Evolutionary conservation across 73 alveolate genomes (phyloP).

Genomic region (Paramecium caudatum): DNA sequence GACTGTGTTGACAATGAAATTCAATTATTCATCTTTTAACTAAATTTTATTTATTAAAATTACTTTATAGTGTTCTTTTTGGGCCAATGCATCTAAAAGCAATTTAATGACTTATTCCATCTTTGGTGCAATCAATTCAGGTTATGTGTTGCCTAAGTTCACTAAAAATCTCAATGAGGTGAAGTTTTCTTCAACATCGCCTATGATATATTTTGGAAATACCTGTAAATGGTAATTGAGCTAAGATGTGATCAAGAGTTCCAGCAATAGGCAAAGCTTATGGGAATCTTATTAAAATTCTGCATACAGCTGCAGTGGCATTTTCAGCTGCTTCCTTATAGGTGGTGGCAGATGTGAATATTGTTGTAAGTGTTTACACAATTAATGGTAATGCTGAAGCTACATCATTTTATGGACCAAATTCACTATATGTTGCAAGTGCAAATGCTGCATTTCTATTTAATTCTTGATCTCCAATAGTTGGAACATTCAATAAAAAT

Average conservation of each 20-base stretch:
- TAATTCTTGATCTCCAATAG: conserved; percentile 73
- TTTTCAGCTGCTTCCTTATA: conserved; percentile 68
- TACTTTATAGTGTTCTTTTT: conserved; percentile 48
- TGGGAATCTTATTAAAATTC: conserved; percentile 76
- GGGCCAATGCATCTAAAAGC: conserved; percentile 60
- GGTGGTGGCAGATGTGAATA: conserved; percentile 2
- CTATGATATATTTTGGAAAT: neutral
- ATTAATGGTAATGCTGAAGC: conserved; percentile 51
- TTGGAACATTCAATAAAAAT: conserved; percentile 26
- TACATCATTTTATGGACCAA: conserved; percentile 63
- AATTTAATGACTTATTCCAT: conserved; percentile 56
- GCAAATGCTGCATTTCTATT: conserved; percentile 75
- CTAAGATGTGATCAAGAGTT: conserved; percentile 61
- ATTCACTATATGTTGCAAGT: conserved; percentile 71
- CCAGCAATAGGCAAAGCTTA: conserved; percentile 67
- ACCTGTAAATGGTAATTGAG: conserved; percentile 63
- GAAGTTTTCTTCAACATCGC: conserved; percentile 71
- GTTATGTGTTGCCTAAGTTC: conserved; percentile 64
- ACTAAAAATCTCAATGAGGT: conserved; percentile 70
- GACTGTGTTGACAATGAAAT: neutral
- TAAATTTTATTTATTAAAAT: neutral
- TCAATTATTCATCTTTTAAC: conserved; percentile 47
- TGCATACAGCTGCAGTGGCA: conserved; percentile 77
- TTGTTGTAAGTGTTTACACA: conserved; percentile 8
- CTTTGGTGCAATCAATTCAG: conserved; percentile 64